Evolutionary conservation across 2,329 filamentous ascomycete species (phyloP), one percentile per base, ranked within the genome.

Genomic region (Colletotrichum tropicicola): DNA sequence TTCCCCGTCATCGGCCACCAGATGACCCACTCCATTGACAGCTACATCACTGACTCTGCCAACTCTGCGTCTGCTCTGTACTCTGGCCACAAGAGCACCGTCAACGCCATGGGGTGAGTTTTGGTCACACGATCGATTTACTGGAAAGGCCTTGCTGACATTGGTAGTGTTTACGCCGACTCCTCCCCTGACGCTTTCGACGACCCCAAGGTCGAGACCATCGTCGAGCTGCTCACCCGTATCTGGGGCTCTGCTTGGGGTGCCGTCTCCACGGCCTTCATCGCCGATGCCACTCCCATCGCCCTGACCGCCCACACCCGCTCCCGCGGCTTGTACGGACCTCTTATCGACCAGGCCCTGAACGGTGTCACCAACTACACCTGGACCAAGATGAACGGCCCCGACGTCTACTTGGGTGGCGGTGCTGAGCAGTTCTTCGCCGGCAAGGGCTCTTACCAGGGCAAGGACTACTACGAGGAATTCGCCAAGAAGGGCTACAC

Each of bases 1-100:
- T 96, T 96, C 79, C 92, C 93, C 3, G 87, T 94, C n/a, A 75
- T 95, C 10, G 93, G 93, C 19, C 93, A 97, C 76, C 92, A 95
- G 79, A 95, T 96, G 90, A 94, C 92, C 10, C 92, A 95, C 78
- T 94, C 92, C 1, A 88, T 96, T 73, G 92, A 95, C 79, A 89
- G 84, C 52, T 95, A 92, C 83, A 95, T 96, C 74, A 96, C 92
- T 37, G 92, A 96, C 77, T 93, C 90, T 66, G 93, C 93, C 78
- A 96, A 96, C 80, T 93, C 91, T 5, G 92, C 92, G 4, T 92
- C 91, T 44, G 91, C 92, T 15, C 82, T 96, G 17, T 96, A 95
- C 80, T 89, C 87, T 23, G 93, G 93, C 32, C 92, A 96, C 82
- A 96, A 96, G 84, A 91, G 88, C 72, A 91, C 89, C 0, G 92